Percentiles rank a stretch among this genome's conserved stretches.
Evolutionary conservation across 345 rosid species (phyloP).

Genomic region (Lepidium africanum): DNA sequence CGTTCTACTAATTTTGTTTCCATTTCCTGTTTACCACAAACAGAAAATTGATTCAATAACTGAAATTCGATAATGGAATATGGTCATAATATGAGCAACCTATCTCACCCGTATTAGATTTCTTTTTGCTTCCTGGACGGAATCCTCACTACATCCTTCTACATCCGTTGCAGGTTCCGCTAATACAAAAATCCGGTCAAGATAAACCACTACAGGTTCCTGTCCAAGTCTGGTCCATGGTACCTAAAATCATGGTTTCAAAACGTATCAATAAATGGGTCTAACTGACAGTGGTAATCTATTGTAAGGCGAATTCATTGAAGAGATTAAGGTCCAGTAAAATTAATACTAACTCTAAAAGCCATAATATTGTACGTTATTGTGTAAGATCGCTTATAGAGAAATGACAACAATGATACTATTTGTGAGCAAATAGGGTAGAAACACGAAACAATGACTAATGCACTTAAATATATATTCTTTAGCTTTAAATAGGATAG

Average conservation of each 20-base stretch:
- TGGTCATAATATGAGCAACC: slow-evolving; percentile 12
- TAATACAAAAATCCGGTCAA: slow-evolving; percentile 82
- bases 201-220: slow-evolving; percentile 83
- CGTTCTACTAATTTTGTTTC: slow-evolving; percentile 75
- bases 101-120: slow-evolving; percentile 72
- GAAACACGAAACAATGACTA: background rate
- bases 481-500: background rate
- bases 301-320: background rate
- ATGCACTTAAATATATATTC: background rate
- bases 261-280: slow-evolving; percentile 4
- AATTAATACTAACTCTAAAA: background rate
- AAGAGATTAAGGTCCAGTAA: background rate
- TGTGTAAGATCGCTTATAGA: background rate
- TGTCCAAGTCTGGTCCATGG: slow-evolving; percentile 99
- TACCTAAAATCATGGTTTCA: slow-evolving; percentile 44
- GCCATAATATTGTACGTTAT: background rate
- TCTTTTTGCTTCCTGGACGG: slow-evolving; percentile 82
- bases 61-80: slow-evolving; percentile 13
- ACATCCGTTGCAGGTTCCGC: slow-evolving; percentile 86
- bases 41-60: slow-evolving; percentile 10
- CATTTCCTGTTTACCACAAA: slow-evolving; percentile 56
- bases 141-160: slow-evolving; percentile 74
- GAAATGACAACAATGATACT: background rate
- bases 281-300: background rate
- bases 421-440: background rate